phyloP scores from a whole-genome alignment of 495 filamentous ascomycete genomes.

The Halenospora varia region DNA sequence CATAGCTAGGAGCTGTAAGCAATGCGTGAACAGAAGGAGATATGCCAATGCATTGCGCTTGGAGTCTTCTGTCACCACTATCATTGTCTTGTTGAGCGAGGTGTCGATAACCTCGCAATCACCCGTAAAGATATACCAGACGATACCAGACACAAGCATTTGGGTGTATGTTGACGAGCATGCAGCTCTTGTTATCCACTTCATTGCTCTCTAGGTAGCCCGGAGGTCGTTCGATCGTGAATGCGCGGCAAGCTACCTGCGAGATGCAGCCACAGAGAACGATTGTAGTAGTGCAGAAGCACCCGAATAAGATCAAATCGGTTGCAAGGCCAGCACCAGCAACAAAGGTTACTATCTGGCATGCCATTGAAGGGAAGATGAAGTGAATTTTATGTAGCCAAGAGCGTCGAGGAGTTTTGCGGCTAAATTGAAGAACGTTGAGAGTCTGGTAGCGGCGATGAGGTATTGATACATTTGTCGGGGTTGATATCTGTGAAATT shows the following conservation, averaged over 20 bases:
- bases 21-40: not conserved
- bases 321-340: too few species aligned
- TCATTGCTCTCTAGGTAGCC: not conserved
- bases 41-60: not conserved
- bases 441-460: not conserved
- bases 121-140: not conserved
- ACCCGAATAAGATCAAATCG: not conserved
- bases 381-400: not conserved
- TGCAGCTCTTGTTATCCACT: not conserved
- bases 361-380: not conserved
- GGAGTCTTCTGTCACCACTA: not conserved
- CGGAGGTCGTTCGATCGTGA: not conserved
- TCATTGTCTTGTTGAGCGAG: not conserved
- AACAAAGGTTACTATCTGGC: not conserved
- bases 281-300: not conserved
- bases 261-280: not conserved
- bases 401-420: not conserved
- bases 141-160: not conserved
- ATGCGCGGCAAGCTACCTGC: not conserved
- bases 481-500: too few species aligned
- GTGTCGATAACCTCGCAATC: not conserved
- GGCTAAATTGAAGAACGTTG: not conserved
- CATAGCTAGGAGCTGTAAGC: not conserved
- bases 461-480: not conserved
- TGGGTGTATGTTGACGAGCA: not conserved